Evolutionary conservation across 2,329 filamentous ascomycete genomes (phyloP).

Genomic region (Alternaria sp.): DNA sequence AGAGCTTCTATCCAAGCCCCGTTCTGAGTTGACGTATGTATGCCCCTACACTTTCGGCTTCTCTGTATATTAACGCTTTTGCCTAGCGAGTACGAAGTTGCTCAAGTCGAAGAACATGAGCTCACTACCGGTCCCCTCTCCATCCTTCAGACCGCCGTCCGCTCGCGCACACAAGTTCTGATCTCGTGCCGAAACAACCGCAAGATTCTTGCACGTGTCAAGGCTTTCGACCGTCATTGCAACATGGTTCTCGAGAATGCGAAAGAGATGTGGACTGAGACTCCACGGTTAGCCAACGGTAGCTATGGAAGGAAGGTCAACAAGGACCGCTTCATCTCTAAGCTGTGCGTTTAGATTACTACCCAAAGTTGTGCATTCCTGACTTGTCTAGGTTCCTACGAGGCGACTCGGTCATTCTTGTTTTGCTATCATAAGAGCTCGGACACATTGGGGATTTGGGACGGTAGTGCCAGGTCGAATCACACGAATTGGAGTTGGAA

Average conservation of each 20-base stretch:
- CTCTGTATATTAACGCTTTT: conserved; percentile 28
- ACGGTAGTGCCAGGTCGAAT: conserved; percentile 14
- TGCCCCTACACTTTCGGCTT: conserved; percentile 11
- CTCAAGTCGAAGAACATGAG: conserved; percentile 80
- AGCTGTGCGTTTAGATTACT: conserved; percentile 72
- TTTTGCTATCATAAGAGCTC: conserved; percentile 73
- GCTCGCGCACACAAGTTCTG: conserved; percentile 92
- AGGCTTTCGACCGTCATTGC: conserved; percentile 98
- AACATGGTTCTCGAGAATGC: conserved; percentile 99
- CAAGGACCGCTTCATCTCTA: conserved; percentile 98
- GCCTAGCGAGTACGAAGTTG: conserved; percentile 85
- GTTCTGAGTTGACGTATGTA: conserved; percentile 87
- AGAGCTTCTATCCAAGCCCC: conserved; percentile 87
- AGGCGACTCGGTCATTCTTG: conserved; percentile 87
- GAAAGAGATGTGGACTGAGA: conserved; percentile 99
- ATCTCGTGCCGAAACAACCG: conserved; percentile 98
- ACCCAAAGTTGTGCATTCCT: conserved; percentile 13
- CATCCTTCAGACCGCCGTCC: conserved; percentile 95
- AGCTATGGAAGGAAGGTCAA: conserved; percentile 92
- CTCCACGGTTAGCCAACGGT: conserved; percentile 79
- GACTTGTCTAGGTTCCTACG: conserved; percentile 72
- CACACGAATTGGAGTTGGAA: conserved; percentile 37
- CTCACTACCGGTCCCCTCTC: conserved; percentile 83
- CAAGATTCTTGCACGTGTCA: conserved; percentile 95
- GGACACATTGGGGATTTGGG: conserved; percentile 18